Conservation (phyloP, 805 yeast species). For the Ogataea pini region DNA sequence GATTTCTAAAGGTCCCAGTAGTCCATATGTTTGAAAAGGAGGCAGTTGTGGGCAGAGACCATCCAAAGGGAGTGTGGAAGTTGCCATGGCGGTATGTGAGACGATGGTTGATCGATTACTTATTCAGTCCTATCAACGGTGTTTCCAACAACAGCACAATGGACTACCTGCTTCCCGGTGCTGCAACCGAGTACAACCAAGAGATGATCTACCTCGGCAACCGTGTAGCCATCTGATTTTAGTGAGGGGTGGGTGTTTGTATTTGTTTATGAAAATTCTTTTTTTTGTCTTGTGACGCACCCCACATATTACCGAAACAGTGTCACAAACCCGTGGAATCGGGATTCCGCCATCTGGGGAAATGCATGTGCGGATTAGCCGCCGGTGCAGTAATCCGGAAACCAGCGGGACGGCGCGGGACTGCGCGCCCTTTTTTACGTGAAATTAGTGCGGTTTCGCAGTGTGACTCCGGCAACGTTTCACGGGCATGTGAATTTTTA, state of each 20-base stretch:
- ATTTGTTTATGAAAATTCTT: neutral
- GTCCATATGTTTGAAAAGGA: conserved; percentile 32
- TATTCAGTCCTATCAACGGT: conserved; percentile 23
- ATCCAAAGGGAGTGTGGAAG: conserved; percentile 7
- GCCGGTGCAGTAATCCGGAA: conserved; percentile 1
- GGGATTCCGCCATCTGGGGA: conserved; percentile 1
- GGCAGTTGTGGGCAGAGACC: conserved; percentile 18
- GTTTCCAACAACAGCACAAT: conserved; percentile 21
- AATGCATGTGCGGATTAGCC: conserved; percentile 1
- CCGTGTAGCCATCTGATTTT: conserved; percentile 13
- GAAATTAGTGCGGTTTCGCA: neutral
- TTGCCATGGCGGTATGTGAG: conserved; percentile 9
- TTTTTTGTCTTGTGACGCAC: neutral
- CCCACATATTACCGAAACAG: conserved; percentile 1
- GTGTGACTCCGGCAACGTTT: neutral
- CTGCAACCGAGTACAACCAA: conserved; percentile 15
- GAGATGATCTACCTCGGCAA: conserved; percentile 28
- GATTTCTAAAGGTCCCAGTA: conserved; percentile 21
- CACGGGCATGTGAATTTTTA: neutral
- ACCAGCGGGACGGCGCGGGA: neutral
- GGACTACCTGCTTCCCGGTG: conserved; percentile 22
- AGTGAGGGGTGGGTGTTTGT: neutral
- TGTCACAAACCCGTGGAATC: neutral
- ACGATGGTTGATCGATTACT: conserved; percentile 15
- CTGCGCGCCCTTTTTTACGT: no score